Evolutionary conservation across 805 yeast genomes (phyloP).

Genomic region (Wickerhamiella sorbophila): DNA sequence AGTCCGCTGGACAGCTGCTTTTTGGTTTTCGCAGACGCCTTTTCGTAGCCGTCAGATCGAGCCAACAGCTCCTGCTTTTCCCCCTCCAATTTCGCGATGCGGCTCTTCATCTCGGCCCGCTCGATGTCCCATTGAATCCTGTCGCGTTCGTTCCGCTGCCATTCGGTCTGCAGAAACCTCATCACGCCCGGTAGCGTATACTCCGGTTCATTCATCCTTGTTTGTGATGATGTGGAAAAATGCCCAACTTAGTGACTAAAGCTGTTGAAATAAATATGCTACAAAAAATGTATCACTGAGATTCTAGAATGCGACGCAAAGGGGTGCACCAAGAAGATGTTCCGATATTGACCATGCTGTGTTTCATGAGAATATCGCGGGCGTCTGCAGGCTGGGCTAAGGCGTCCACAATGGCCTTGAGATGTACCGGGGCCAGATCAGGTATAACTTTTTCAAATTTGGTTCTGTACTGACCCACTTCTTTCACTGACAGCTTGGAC

Average conservation of each 20-base stretch:
- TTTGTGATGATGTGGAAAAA: slow-evolving; percentile 4
- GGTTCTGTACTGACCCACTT: background rate
- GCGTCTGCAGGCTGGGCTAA: slow-evolving; percentile 19
- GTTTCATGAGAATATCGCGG: slow-evolving; percentile 30
- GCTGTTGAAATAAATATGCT: background rate
- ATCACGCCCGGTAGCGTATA: slow-evolving; percentile 38
- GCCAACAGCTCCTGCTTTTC: slow-evolving; percentile 33
- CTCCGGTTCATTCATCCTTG: slow-evolving; percentile 17
- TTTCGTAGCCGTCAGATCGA: slow-evolving; percentile 16
- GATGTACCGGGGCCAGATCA: slow-evolving; percentile 3
- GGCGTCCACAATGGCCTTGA: slow-evolving; percentile 2
- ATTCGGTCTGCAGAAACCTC: slow-evolving; percentile 48
- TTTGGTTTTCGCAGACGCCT: background rate
- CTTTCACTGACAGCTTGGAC: background rate
- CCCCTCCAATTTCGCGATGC: slow-evolving; percentile 38
- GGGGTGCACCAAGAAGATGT: slow-evolving; percentile 56
- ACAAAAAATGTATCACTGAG: slow-evolving; percentile 11
- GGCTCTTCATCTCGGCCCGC: slow-evolving; percentile 41
- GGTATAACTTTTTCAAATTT: slow-evolving; percentile 5
- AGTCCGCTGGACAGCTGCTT: background rate
- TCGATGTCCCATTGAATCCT: slow-evolving; percentile 48
- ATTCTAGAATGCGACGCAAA: slow-evolving; percentile 39
- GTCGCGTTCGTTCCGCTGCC: slow-evolving; percentile 46
- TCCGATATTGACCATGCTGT: slow-evolving; percentile 45
- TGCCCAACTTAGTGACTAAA: too few relatives aligned